Conservation (phyloP, 2,329 filamentous ascomycete genomes). For the Cercospora beticola region DNA sequence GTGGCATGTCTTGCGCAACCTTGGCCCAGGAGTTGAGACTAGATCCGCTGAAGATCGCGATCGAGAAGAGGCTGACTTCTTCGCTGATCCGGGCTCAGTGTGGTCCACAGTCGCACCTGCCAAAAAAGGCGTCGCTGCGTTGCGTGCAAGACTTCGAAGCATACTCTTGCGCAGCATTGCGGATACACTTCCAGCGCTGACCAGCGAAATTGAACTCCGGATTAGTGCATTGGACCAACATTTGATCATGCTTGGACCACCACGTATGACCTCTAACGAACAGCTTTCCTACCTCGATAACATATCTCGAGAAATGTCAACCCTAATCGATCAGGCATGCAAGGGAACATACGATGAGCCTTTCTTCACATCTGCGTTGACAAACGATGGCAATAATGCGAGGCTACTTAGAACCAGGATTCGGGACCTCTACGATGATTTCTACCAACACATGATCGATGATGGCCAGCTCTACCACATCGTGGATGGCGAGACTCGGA, state of each 20-base stretch:
- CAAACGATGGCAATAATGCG: background rate
- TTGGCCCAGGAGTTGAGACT: background rate
- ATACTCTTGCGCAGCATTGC: background rate
- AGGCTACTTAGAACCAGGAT: background rate
- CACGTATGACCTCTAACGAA: background rate
- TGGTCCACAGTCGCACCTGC: background rate
- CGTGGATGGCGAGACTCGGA: background rate
- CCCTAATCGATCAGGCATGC: background rate
- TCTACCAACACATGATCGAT: background rate
- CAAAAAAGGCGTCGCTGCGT: background rate
- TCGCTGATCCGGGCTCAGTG: background rate
- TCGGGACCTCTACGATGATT: background rate
- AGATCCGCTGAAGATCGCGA: background rate
- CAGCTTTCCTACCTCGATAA: background rate
- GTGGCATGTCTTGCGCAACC: background rate
- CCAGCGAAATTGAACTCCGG: background rate
- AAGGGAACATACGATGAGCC: background rate
- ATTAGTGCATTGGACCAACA: background rate
- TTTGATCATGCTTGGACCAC: background rate
- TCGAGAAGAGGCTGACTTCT: background rate
- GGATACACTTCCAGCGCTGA: background rate
- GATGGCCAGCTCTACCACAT: background rate
- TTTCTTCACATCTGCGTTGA: background rate
- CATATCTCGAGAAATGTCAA: background rate
- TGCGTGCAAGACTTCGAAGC: background rate